phyloP scores from a whole-genome alignment of 306 rosid genomes.

The Prinsepia uniflora region DNA sequence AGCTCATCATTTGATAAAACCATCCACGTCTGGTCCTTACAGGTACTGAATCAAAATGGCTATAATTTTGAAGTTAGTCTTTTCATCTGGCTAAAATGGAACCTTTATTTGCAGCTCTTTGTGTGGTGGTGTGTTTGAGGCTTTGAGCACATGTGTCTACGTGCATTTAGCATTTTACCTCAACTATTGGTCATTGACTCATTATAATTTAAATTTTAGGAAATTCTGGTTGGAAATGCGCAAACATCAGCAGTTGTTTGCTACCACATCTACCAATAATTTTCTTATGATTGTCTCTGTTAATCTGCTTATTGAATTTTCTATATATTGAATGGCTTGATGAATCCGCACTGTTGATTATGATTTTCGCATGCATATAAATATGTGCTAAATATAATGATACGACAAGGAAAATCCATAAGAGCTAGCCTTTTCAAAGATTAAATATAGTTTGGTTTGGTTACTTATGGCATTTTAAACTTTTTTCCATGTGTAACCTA shows the following conservation, averaged over 20 bases:
- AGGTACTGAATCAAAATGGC: slow-evolving; percentile 46
- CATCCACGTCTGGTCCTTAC: slow-evolving; percentile 79
- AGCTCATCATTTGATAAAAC: slow-evolving; percentile 96
- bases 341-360: not conserved
- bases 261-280: slow-evolving; percentile 3
- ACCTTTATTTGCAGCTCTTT: slow-evolving; percentile 1
- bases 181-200: slow-evolving; percentile 11
- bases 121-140: not conserved
- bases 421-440: not conserved
- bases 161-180: not conserved
- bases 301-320: not conserved
- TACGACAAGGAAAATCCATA: not conserved
- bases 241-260: not conserved
- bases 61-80: slow-evolving; percentile 12
- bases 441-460: not conserved
- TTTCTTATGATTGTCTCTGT: not conserved
- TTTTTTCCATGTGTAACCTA: slow-evolving; percentile 12
- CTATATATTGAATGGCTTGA: not conserved
- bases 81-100: slow-evolving; percentile 7
- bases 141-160: not conserved
- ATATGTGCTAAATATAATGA: not conserved
- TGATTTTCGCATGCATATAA: slow-evolving; percentile 1
- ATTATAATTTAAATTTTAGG: slow-evolving; percentile 5
- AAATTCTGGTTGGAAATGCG: slow-evolving; percentile 3
- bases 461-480: not conserved